phyloP scores from a whole-genome alignment of 768 basidiomycete genomes.

The Naganishia vaughanmartiniae region DNA sequence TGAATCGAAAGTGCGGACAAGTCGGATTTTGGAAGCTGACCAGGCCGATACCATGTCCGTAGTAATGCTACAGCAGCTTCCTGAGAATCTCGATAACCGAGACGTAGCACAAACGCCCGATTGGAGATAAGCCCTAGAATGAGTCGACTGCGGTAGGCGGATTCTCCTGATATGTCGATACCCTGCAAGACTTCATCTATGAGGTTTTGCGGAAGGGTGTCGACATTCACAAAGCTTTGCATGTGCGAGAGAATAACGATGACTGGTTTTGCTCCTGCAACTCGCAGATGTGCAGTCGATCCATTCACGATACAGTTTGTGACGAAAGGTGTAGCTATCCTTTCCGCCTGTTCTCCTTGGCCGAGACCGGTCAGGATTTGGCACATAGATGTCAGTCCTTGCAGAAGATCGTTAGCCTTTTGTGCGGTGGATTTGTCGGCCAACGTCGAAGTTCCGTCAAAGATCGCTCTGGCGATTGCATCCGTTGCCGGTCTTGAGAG shows the following conservation, averaged over 20 bases:
- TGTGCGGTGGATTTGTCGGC: not conserved
- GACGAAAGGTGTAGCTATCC: constrained; percentile 3
- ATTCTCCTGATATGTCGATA: constrained; percentile 15
- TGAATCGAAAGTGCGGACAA: constrained; percentile 21
- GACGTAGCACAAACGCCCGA: not conserved
- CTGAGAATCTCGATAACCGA: not conserved
- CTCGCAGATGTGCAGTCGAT: constrained; percentile 7
- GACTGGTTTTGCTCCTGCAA: constrained; percentile 15
- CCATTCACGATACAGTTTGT: not conserved
- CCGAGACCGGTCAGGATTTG: not conserved
- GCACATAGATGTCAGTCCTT: not conserved
- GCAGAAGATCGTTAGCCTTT: constrained; percentile 10
- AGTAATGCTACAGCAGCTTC: not conserved
- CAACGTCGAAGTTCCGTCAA: not conserved
- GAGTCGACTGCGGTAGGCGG: constrained; percentile 11
- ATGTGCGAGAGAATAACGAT: not conserved
- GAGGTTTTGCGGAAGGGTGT: not conserved
- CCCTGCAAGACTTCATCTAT: constrained; percentile 8
- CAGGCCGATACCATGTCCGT: constrained; percentile 2
- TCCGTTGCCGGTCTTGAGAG: not conserved
- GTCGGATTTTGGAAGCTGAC: constrained; percentile 5
- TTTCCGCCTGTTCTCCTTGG: not conserved
- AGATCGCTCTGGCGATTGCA: not conserved
- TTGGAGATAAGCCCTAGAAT: not conserved
- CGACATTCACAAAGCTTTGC: constrained; percentile 2